phyloP scores from a whole-genome alignment of 1,139 yeast genomes.

The Hansenula lynferdii region DNA sequence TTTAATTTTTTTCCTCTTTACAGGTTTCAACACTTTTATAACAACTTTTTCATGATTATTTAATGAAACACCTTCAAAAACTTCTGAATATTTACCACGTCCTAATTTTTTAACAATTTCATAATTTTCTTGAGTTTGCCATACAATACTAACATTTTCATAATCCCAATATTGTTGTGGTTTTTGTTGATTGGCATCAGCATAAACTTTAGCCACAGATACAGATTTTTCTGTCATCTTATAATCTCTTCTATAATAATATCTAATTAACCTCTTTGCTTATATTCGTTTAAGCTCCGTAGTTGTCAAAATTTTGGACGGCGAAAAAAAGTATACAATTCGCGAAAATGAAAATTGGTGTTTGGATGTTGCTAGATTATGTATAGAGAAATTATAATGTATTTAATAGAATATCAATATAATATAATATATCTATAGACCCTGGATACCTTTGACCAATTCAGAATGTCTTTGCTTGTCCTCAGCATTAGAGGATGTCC shows the following conservation, averaged over 20 bases:
- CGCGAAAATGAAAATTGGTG: background rate
- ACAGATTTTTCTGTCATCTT: constrained; percentile 1
- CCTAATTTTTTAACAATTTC: constrained; percentile 72
- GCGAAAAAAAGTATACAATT: background rate
- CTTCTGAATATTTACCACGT: constrained; percentile 77
- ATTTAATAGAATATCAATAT: too few species aligned
- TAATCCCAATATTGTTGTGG: constrained; percentile 79
- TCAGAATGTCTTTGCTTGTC: constrained; percentile 39
- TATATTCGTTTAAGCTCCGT: background rate
- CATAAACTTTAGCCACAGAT: constrained; percentile 52
- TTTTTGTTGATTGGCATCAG: constrained; percentile 57
- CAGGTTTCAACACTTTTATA: constrained; percentile 75
- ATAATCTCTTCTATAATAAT: background rate
- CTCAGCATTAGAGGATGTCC: constrained; percentile 28
- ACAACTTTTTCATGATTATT: constrained; percentile 41
- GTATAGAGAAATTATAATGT: background rate
- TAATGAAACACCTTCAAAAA: constrained; percentile 56
- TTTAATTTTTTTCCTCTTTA: constrained; percentile 72
- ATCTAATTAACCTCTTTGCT: background rate
- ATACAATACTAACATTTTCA: constrained; percentile 61
- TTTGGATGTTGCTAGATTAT: background rate
- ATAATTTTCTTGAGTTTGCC: constrained; percentile 68
- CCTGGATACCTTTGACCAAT: constrained; percentile 36
- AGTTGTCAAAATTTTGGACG: background rate
- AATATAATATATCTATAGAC: constrained; percentile 18